Base-by-base conservation (phyloP, 768 basidiomycete genomes). In the Termitomyces sp. region DNA sequence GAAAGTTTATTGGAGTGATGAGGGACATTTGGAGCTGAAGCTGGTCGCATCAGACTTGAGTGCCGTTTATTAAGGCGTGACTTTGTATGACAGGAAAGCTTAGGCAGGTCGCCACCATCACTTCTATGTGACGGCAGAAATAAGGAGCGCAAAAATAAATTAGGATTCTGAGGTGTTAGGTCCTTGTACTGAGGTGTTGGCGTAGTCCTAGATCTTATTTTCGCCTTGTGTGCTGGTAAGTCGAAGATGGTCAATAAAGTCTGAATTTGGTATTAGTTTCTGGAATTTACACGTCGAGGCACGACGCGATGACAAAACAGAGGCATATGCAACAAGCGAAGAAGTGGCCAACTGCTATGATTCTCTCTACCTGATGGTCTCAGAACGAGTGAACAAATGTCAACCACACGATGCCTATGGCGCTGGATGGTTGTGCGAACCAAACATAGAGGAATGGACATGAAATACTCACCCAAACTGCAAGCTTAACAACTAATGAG, bases 231-330 rank as follows among this genome's bases (percentile, higher is more conserved):
- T 0, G 82, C 77, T 20, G 76, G 64, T 50, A 81, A 70, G 23
- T 85, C 82, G 64, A 90, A 86, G 13, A 89, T 65, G 20, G 76
- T 74, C 35, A 78, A 73, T 27, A 90, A 68, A 13, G 79, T 82
- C 88, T 89, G 64, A 43, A 63, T 41, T 63, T 51, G 16, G 44
- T 43, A 11, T 41, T 45, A 52, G 56, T 51, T 29, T 23, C 20
- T 20, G 3, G 4, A 52, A 11, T 3, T 32, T 35, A n/a, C 11
- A 18, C 15, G 40, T n/a, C n/a, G 12, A 51, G 20, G 35, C 48
- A 35, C 50, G 25, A 43, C 9, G 31, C 10, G 13, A 23, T 22
- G 20, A n/a, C 29, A 22, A 29, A 36, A 45, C 22, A 41, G 47
- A 31, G 4, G 5, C 31, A 13, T 53, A 43, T 40, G 12, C 5